phyloP scores from a whole-genome alignment of 164 flowering plant genomes.

The Piper betle region DNA sequence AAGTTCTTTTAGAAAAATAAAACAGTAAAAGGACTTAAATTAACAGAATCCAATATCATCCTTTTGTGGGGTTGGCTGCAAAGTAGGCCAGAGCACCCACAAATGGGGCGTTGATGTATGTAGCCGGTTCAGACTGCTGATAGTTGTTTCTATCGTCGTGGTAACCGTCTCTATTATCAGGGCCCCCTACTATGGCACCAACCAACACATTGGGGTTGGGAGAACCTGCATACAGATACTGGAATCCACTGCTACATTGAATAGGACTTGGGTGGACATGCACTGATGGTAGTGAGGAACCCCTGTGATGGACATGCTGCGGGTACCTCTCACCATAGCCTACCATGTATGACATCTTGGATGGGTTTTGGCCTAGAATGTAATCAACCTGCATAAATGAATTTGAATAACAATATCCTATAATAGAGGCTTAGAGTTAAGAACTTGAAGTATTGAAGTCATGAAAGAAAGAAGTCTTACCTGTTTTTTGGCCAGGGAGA shows the following conservation, averaged over 20 bases:
- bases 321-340: conserved; percentile 68
- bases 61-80: not conserved
- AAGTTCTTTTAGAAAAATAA: too few species aligned
- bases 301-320: conserved; percentile 68
- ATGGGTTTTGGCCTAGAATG: conserved; percentile 71
- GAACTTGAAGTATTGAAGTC: not conserved
- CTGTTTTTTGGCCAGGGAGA: conserved; percentile 60
- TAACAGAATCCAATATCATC: not conserved
- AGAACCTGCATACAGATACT: conserved; percentile 37
- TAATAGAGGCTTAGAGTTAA: not conserved
- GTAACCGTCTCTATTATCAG: conserved; percentile 47
- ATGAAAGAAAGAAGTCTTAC: not conserved
- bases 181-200: conserved; percentile 83
- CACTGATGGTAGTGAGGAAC: conserved; percentile 69
- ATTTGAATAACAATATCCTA: not conserved
- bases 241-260: conserved; percentile 41
- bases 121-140: conserved; percentile 83
- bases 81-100: conserved; percentile 3
- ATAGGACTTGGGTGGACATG: conserved; percentile 42
- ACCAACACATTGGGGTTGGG: conserved; percentile 65
- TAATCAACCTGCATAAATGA: conserved; percentile 37
- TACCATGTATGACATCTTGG: conserved; percentile 77
- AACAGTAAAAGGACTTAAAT: too few species aligned
- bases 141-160: conserved; percentile 64
- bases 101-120: conserved; percentile 10